Evolutionary conservation across 768 basidiomycete species (phyloP).

Genomic region (Asterophora lycoperdoides): DNA sequence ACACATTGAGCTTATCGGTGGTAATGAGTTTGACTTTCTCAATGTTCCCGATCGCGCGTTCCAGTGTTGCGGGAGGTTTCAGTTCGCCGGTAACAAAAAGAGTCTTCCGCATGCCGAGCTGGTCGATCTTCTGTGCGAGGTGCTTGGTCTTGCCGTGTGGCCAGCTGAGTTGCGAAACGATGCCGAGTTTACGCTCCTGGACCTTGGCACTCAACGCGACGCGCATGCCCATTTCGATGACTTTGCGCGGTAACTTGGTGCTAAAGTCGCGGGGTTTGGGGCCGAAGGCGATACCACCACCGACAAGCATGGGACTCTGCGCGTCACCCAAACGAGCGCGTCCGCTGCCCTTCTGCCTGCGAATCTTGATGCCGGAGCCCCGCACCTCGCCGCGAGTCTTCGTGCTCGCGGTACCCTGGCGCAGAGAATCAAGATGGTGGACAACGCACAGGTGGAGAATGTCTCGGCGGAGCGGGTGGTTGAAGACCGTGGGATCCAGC

Average conservation of each 20-base stretch:
- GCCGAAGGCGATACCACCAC: slow-evolving; percentile 91
- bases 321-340: slow-evolving; percentile 85
- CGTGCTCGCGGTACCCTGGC: slow-evolving; percentile 90
- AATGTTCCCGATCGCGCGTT: slow-evolving; percentile 66
- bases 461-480: slow-evolving; percentile 84
- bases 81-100: slow-evolving; percentile 71
- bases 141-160: slow-evolving; percentile 67
- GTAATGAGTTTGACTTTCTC: slow-evolving; percentile 60
- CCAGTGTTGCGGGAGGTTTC: slow-evolving; percentile 49
- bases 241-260: slow-evolving; percentile 89
- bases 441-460: slow-evolving; percentile 91
- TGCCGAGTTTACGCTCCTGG: slow-evolving; percentile 65
- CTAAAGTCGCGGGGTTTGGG: slow-evolving; percentile 90
- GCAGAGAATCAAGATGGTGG: slow-evolving; percentile 80
- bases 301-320: slow-evolving; percentile 81
- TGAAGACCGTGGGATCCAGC: slow-evolving; percentile 80
- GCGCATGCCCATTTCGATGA: slow-evolving; percentile 88
- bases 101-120: slow-evolving; percentile 66
- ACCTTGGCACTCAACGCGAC: slow-evolving; percentile 85
- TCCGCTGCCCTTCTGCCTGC: slow-evolving; percentile 89
- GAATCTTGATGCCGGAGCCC: slow-evolving; percentile 86
- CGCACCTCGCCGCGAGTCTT: slow-evolving; percentile 90
- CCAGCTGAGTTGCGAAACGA: slow-evolving; percentile 73
- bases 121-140: slow-evolving; percentile 57
- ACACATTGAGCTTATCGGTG: slow-evolving; percentile 67